Evolutionary conservation across 768 basidiomycete genomes (phyloP).

Genomic region (Xerocomus spinulosus): DNA sequence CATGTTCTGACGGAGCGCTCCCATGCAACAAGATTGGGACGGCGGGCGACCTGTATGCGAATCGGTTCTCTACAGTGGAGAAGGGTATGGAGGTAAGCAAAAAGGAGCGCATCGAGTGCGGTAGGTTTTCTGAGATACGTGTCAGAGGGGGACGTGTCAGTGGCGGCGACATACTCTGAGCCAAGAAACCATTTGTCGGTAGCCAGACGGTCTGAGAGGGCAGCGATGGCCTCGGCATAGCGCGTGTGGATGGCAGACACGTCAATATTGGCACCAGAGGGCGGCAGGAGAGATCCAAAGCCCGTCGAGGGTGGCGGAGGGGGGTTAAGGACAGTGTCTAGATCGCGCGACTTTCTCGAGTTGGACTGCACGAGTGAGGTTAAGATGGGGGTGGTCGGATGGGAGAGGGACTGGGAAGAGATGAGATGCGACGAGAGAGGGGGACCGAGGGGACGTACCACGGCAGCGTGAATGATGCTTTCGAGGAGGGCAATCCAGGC

Average conservation of each 20-base stretch:
- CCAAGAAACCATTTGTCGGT: conserved; percentile 79
- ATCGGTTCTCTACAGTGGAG: conserved; percentile 41
- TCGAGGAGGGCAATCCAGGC: conserved; percentile 83
- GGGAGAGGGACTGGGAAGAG: conserved; percentile 43
- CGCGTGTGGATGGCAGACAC: conserved; percentile 46
- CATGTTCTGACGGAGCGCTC: conserved; percentile 61
- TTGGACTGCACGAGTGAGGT: conserved; percentile 39
- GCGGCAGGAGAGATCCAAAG: conserved; percentile 57
- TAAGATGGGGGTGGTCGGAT: conserved; percentile 42
- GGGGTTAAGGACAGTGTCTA: conserved; percentile 53
- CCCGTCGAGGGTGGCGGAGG: conserved; percentile 72
- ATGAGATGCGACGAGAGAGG: conserved; percentile 8
- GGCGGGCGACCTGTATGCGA: conserved; percentile 62
- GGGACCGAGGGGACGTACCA: conserved; percentile 42
- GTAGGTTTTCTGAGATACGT: conserved; percentile 59
- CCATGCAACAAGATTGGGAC: conserved; percentile 78
- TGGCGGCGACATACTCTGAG: conserved; percentile 49
- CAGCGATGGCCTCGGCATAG: conserved; percentile 67
- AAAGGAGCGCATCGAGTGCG: conserved; percentile 73
- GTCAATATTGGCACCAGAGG: conserved; percentile 55
- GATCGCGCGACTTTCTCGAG: conserved; percentile 22
- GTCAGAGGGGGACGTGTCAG: conserved; percentile 4
- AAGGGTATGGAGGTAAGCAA: conserved; percentile 74
- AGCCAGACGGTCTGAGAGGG: conserved; percentile 71
- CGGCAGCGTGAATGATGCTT: conserved; percentile 68